A percentile compares a stretch with the other conserved stretches of the same genome.
These are phyloP conservation scores for Xylaria sp. DNA, from an alignment of 2,329 filamentous ascomycete species.

Conservation along the genomic window DNA sequence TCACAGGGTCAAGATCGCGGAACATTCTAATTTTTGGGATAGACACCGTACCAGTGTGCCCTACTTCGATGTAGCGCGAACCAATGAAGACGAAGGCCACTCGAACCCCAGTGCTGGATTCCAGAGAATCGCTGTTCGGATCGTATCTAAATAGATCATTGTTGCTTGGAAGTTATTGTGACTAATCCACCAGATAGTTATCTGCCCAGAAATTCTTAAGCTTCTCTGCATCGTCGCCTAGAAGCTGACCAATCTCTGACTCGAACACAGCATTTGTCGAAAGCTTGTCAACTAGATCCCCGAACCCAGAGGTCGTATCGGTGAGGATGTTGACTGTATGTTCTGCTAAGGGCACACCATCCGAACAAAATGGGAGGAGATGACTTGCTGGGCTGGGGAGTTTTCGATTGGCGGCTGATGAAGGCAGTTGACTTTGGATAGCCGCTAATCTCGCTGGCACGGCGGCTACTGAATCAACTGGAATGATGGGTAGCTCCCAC, in stretches of 20 bases:
- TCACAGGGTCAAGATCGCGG: background rate
- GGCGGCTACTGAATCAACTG: conserved; percentile 52
- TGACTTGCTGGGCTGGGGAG: conserved; percentile 38
- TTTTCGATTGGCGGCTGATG: conserved; percentile 28
- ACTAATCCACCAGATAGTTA: conserved; percentile 46
- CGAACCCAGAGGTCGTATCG: conserved; percentile 47
- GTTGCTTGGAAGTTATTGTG: background rate
- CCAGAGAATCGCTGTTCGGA: no score
- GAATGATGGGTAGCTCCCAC: conserved; percentile 56
- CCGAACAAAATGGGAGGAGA: conserved; percentile 53
- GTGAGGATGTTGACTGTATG: conserved; percentile 51
- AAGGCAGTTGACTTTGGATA: conserved; percentile 51
- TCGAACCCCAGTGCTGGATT: background rate
- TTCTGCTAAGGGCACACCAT: conserved; percentile 42
- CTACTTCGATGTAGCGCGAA: background rate
- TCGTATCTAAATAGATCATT: conserved; percentile 5
- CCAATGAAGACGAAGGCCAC: background rate
- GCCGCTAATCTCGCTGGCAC: conserved; percentile 54
- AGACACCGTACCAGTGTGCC: background rate
- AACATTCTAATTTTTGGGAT: background rate
- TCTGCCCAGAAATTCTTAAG: conserved; percentile 47
- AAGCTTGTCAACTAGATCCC: conserved; percentile 47
- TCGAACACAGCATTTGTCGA: conserved; percentile 41
- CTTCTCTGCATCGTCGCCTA: conserved; percentile 46
- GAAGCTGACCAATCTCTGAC: conserved; percentile 41